These are phyloP conservation scores for Fusarium anthophilum DNA, from an alignment of 2,329 filamentous ascomycete species.

Conservation along the genomic window DNA sequence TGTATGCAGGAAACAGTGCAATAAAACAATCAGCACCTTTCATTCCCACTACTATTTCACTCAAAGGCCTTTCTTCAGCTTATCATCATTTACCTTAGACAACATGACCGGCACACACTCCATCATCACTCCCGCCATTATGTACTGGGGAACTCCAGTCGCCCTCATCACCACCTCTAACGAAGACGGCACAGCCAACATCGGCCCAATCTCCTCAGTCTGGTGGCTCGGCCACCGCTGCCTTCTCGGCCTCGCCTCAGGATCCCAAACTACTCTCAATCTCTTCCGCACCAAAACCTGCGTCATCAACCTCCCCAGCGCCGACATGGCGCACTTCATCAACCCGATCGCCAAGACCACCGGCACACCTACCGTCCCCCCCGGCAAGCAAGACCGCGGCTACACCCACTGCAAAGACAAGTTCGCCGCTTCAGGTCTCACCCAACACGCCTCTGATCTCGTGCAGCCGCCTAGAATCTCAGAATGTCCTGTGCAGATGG, in stretches of 20 bases:
- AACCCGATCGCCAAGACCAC: background rate
- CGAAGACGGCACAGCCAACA: background rate
- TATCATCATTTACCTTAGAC: fast-evolving
- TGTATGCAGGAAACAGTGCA: fast-evolving
- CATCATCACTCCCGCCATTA: background rate
- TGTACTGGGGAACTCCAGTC: background rate
- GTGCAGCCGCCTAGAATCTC: background rate
- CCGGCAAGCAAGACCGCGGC: background rate
- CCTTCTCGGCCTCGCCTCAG: background rate
- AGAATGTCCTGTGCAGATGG: background rate
- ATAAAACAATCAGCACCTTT: fast-evolving
- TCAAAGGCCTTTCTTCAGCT: fast-evolving
- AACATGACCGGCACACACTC: background rate
- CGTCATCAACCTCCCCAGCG: background rate
- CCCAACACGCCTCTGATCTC: fast-evolving
- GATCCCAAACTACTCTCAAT: background rate
- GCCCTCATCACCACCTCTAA: background rate
- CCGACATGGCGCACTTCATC: background rate
- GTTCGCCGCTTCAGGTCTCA: background rate
- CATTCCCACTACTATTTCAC: fast-evolving
- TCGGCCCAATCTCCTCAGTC: background rate
- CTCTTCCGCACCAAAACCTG: background rate
- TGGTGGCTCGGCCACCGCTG: background rate
- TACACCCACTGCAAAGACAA: background rate
- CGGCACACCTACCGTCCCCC: background rate